phyloP scores from a whole-genome alignment of 768 basidiomycete genomes.

The Podaxis mareebaensis region DNA sequence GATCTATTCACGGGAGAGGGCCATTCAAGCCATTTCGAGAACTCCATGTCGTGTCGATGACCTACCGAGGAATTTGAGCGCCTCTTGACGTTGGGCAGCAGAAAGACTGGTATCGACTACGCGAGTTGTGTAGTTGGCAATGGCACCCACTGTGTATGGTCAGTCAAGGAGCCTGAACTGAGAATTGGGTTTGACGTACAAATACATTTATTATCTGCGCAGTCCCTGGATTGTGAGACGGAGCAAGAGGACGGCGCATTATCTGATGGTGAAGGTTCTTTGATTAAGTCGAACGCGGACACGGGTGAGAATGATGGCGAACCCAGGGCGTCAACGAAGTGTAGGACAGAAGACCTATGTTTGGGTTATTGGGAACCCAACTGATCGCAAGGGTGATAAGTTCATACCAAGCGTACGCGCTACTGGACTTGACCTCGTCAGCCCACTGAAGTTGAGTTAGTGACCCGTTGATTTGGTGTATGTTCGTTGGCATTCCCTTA shows the following conservation, averaged over 20 bases:
- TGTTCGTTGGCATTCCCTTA: conserved; percentile 22
- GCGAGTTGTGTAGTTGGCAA: conserved; percentile 57
- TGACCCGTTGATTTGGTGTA: not conserved
- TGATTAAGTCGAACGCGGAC: too few species aligned
- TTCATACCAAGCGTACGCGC: not conserved
- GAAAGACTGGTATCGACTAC: conserved; percentile 43
- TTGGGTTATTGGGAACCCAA: not conserved
- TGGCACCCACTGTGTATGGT: conserved; percentile 43
- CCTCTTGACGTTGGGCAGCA: conserved; percentile 46
- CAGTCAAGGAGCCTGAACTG: not conserved
- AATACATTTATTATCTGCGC: conserved; percentile 37
- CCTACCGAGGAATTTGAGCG: conserved; percentile 52
- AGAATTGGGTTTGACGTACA: conserved; percentile 29
- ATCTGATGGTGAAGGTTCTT: conserved; percentile 25
- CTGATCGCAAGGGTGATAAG: not conserved
- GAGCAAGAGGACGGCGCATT: conserved; percentile 50
- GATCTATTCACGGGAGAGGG: conserved; percentile 23
- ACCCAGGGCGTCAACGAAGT: conserved; percentile 55
- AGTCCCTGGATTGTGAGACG: conserved; percentile 47
- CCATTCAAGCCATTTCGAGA: not conserved
- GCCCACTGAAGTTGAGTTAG: conserved; percentile 42
- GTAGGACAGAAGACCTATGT: conserved; percentile 39
- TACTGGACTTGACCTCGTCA: conserved; percentile 44
- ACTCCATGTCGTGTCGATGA: not conserved
- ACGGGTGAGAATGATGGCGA: not conserved